Evolutionary conservation across 345 rosid genomes (phyloP).

Genomic region (Salix caprea): DNA sequence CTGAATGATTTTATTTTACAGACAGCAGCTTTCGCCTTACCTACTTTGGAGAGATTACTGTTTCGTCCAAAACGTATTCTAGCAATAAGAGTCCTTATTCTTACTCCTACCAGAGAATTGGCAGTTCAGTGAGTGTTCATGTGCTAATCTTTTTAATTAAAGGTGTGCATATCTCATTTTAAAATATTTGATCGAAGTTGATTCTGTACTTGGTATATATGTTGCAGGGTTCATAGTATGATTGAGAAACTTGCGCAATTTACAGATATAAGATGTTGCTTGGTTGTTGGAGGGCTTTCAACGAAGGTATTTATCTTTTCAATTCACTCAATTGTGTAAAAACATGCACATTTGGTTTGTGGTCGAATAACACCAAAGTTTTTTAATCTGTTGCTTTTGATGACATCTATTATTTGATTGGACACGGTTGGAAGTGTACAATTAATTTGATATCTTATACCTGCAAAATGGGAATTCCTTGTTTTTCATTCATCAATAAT

Average conservation of each 20-base stretch:
- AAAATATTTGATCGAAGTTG: not conserved
- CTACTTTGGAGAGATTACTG: constrained; percentile 82
- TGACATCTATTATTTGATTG: too few relatives aligned
- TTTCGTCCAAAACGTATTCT: constrained; percentile 80
- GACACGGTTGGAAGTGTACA: too few relatives aligned
- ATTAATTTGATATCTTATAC: not conserved
- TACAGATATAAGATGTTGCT: constrained; percentile 84
- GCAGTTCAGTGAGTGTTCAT: constrained; percentile 74
- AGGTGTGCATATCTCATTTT: not conserved
- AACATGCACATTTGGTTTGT: not conserved
- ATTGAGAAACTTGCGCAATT: constrained; percentile 64
- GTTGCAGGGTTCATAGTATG: constrained; percentile 75
- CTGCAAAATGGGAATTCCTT: not conserved
- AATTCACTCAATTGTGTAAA: constrained; percentile 1
- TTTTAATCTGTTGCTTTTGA: not conserved
- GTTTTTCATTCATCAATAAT: not conserved
- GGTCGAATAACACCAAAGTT: not conserved
- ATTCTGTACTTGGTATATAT: not conserved
- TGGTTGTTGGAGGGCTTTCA: constrained; percentile 93
- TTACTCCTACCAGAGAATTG: constrained; percentile 90
- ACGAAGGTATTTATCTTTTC: constrained; percentile 47
- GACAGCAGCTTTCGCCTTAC: constrained; percentile 95
- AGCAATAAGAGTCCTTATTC: constrained; percentile 85
- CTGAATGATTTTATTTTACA: constrained; percentile 19
- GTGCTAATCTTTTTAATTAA: not conserved